Evolutionary conservation across 192 early-diverging fungal species (phyloP), one percentile per base, ranked within the genome.

Genomic region (Coemansia sp.): DNA sequence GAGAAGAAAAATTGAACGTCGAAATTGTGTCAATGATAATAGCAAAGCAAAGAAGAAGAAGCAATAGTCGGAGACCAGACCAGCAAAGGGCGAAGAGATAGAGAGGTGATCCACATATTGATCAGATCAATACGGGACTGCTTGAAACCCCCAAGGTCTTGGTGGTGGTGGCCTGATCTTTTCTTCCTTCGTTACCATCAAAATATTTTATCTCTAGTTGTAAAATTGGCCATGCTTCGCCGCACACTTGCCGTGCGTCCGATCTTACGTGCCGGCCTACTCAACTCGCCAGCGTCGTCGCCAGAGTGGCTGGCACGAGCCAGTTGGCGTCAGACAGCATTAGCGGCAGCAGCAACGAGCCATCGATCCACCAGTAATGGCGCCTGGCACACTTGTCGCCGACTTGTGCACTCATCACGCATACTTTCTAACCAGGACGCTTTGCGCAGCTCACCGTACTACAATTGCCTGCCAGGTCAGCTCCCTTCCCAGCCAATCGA

Each of bases 391-490:
- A 11, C 16, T 5, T 24, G 43, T 2, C 66, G 34, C 24, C 69
- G 52, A 24, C 43, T 44, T 8, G 10, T 70, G 29, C 68, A 70
- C 20, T 62, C 68, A 3, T 55, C 62, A 5, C 38, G 24, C 7
- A 41, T 31, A 39, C 49, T 20, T 15, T 16, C 39, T 12, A 57
- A 47, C 2, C 4, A 8, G 8, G 18, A 20, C 22, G 5, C 29
- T 3, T n/a, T 61, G 58, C 34, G 5, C 58, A n/a, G 58, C 27
- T 71, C 77, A 41, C 78, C 72, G 2, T 80, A 81, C 60, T 62
- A 70, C 39, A 70, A 63, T 34, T 34, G 22, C 7, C 3, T 24
- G 5, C 13, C 41, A 1, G 70, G 70, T 1, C 61, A 46, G 33
- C 71, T 64, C 9, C 55, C 66, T 6, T 27, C 72, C 3, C 82